A percentile compares a stretch with the other conserved stretches of the same genome.
Evolutionary conservation across 2,329 filamentous ascomycete genomes (phyloP).

Genomic region (Sclerotinia spermophila): DNA sequence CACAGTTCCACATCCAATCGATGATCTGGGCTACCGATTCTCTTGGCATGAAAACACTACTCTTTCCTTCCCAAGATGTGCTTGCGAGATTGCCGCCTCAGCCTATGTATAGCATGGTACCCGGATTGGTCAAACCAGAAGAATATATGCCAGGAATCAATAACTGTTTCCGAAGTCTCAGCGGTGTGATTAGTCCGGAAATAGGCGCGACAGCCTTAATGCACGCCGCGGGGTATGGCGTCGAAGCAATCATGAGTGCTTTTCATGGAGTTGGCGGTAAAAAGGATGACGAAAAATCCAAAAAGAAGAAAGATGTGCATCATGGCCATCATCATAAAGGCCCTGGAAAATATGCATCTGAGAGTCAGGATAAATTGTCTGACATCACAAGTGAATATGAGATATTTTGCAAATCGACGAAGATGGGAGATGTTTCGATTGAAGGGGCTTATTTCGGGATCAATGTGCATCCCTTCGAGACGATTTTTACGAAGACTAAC

Average conservation of each 20-base stretch:
- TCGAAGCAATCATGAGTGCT: slow-evolving; percentile 32
- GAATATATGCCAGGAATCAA: slow-evolving; percentile 29
- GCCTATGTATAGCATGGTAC: background rate
- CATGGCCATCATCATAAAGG: background rate
- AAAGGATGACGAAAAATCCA: background rate
- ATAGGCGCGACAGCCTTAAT: slow-evolving; percentile 28
- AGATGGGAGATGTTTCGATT: slow-evolving; percentile 28
- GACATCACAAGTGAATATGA: background rate
- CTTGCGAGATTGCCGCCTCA: slow-evolving; percentile 17
- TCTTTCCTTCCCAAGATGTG: slow-evolving; percentile 26
- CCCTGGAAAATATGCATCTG: no score
- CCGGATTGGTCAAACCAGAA: background rate
- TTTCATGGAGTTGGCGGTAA: slow-evolving; percentile 26
- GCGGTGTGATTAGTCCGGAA: slow-evolving; percentile 29
- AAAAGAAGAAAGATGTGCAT: background rate
- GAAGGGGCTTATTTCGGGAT: slow-evolving; percentile 31
- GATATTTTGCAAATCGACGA: background rate
- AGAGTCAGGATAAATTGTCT: background rate
- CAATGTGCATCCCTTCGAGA: slow-evolving; percentile 33
- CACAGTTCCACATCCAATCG: slow-evolving; percentile 32
- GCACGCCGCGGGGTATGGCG: slow-evolving; percentile 28
- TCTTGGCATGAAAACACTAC: slow-evolving; percentile 28
- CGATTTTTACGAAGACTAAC: slow-evolving; percentile 33
- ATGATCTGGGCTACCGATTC: slow-evolving; percentile 36
- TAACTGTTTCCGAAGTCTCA: slow-evolving; percentile 28